Evolutionary conservation across 768 basidiomycete genomes (phyloP).

Genomic region (Phanerochaete sordida): DNA sequence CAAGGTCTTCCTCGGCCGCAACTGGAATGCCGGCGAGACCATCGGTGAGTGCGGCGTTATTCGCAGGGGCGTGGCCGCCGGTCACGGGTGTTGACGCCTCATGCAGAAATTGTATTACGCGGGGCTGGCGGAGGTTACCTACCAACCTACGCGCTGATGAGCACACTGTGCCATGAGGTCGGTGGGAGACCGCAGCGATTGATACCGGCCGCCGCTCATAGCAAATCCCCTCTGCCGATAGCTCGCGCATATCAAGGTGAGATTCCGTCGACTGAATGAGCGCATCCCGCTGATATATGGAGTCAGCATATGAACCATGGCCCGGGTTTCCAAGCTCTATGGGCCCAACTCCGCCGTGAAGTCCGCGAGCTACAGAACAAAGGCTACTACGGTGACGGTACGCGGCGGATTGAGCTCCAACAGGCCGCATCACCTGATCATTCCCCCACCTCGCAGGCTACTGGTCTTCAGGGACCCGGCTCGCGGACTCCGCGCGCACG

Average conservation of each 20-base stretch:
- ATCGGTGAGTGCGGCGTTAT: conserved; percentile 44
- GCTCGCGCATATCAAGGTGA: conserved; percentile 78
- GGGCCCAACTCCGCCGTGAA: conserved; percentile 62
- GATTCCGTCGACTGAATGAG: neutral
- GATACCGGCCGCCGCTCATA: neutral
- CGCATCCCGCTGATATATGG: neutral
- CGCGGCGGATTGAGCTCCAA: neutral
- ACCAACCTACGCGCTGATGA: conserved; percentile 65
- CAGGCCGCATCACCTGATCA: neutral
- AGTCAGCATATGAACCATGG: conserved; percentile 80
- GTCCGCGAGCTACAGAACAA: conserved; percentile 65
- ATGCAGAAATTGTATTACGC: conserved; percentile 70
- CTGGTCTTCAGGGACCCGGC: conserved; percentile 75
- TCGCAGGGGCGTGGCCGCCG: neutral
- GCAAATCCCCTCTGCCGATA: conserved; percentile 22
- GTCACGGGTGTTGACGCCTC: neutral
- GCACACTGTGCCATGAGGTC: conserved; percentile 83
- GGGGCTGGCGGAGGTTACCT: conserved; percentile 57
- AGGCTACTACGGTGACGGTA: conserved; percentile 85
- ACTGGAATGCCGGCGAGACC: conserved; percentile 83
- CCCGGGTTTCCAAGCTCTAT: conserved; percentile 68
- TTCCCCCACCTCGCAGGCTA: conserved; percentile 51
- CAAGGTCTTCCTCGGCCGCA: conserved; percentile 73
- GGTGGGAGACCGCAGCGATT: neutral
- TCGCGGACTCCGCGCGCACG: conserved; percentile 60